Base-by-base conservation (phyloP, 768 basidiomycete genomes). In the Suillus sp. region DNA sequence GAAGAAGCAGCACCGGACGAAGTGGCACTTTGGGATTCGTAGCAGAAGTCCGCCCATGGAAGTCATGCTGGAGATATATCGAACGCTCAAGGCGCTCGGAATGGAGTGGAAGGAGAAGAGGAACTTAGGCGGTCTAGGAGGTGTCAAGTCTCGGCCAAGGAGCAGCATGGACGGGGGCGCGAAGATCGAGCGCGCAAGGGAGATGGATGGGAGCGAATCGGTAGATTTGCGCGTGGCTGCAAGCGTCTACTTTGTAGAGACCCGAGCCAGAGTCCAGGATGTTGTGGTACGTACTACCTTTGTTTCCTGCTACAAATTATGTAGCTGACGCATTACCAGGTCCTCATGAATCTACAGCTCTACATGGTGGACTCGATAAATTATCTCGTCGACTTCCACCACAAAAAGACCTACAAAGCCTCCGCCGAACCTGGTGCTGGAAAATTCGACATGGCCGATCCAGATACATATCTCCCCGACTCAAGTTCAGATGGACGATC, bases 51-150 rank as follows among this genome's bases (percentile, higher is more conserved):
- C 95, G 37, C 97, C 96, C 25, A 96, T 99, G 93, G 97, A 99
- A 75, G 96, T 99, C 27, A 98, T 99, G 96, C 79, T 97, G 30
- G 96, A 98, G 83, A 97, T 99, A 59, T 99, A 99, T 77, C 81
- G 92, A 65, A 97, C 96, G 48, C 78, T 99, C 57, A 90, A 91
- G 77, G 81, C 88, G 64, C 81, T 98, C 22, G 93, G 91, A 18
- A 96, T 99, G 93, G 94, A 99, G 77, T 99, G 97, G 97, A 93
- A 93, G 75, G 88, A 91, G 79, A 97, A 97, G 82, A 84, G 83
- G 66, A 86, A 86, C 64, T 75, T 93, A 2, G 91, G 91, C 1
- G 88, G 90, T 5, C 71, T 93, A 34, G 91, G 91, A 3, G 87
- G 85, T 7, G 65, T 84, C 18, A 68, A 50, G 37, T 71, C 60